These are phyloP conservation scores for Prunus kanzakura DNA, from an alignment of 306 rosid species.

Conservation along the genomic window DNA sequence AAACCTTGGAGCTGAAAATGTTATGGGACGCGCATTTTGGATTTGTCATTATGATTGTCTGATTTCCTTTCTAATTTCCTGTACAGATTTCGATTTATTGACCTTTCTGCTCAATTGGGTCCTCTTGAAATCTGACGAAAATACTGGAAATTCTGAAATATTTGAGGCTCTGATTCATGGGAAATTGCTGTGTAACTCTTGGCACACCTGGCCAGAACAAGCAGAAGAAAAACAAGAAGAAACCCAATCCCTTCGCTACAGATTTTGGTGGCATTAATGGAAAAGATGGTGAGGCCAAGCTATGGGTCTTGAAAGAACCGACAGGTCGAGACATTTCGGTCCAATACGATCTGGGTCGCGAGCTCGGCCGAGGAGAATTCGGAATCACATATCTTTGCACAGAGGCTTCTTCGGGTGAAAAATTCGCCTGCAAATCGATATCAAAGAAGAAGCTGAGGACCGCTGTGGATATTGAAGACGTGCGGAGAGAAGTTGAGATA, in stretches of 20 bases:
- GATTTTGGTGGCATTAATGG: constrained; percentile 25
- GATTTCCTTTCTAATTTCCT: constrained; percentile 2
- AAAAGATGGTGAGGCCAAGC: constrained; percentile 34
- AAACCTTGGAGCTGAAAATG: not conserved
- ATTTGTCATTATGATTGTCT: not conserved
- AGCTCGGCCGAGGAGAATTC: constrained; percentile 62
- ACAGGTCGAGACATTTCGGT: constrained; percentile 41
- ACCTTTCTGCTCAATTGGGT: constrained; percentile 16
- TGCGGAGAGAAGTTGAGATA: constrained; percentile 54
- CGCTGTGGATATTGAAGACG: constrained; percentile 54
- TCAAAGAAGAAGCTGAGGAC: constrained; percentile 63
- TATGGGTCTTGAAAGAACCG: constrained; percentile 45
- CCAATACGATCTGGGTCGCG: constrained; percentile 50
- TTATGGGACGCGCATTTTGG: not conserved
- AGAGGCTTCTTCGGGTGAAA: constrained; percentile 30
- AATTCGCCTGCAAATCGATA: constrained; percentile 58
- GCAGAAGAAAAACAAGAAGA: constrained; percentile 35
- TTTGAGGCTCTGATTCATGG: constrained; percentile 35
- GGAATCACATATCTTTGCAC: constrained; percentile 55
- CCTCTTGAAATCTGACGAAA: constrained; percentile 18
- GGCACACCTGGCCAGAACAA: constrained; percentile 27
- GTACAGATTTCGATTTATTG: constrained; percentile 9
- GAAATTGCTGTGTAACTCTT: constrained; percentile 52
- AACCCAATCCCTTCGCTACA: constrained; percentile 32
- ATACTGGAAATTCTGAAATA: constrained; percentile 1